Base-by-base conservation (phyloP, 352 stramenopile genomes). In the Phytophthora podocarpi region DNA sequence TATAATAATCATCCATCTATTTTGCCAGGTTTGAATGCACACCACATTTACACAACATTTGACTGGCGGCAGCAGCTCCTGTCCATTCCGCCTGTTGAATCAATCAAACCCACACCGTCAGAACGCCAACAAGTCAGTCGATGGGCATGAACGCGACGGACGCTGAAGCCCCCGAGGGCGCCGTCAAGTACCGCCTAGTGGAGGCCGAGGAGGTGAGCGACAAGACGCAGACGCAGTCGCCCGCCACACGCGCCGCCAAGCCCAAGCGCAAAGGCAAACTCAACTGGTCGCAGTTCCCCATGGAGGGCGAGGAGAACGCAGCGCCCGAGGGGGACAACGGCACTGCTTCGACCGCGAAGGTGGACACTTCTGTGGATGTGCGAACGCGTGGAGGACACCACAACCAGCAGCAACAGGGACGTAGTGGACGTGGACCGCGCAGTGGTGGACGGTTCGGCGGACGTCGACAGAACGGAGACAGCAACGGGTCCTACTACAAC, bases 161-260 rank as follows among this genome's bases (percentile, higher is more conserved):
- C 27, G 61, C 23, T 16, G 62, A 64, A 35, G 40, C 51, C 26
- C 32, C 52, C 8, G 61, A 65, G 35, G 61, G 64, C 34, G 56
- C 71, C 41, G 76, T 93, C 72, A 95, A 95, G 75, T 95, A 93
- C 71, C 83, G 71, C 36, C 70, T 95, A 10, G 85, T 95, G 28
- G 85, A 93, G 64, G 85, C 85, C 8, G 85, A 95, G 45, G 85
- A 95, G 54, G 85, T 95, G 41, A 79, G 36, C 21, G 47, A 83
- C 40, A 74, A 67, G 49, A n/a, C 60, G 42, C 60, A 62, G 35
- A 26, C 46, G 30, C 35, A 58, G 12, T 9, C 49, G 24, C 11
- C 35, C n/a, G 32, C 56, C 16, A 16, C 21, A 20, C 41, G 50
- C 28, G 39, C 41, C 6, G 7, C 23, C 28, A 72, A 70, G 23